phyloP scores from a whole-genome alignment of 75 land plant species.

The Pinus taeda region DNA sequence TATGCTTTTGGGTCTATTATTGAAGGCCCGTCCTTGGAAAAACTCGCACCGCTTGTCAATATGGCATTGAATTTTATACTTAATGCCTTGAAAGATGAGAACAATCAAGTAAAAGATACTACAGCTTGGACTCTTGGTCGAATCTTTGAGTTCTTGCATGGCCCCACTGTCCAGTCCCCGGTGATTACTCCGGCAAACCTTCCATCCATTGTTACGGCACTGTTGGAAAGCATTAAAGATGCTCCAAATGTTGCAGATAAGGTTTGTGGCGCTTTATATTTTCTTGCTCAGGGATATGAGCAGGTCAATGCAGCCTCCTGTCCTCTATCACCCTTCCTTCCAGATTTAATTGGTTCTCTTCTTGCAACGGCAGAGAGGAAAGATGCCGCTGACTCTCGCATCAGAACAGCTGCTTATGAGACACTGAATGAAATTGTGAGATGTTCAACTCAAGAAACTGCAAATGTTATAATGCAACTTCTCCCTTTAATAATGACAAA shows the following conservation, averaged over 20 bases:
- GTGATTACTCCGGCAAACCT: slow-evolving; percentile 56
- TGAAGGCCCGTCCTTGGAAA: slow-evolving; percentile 67
- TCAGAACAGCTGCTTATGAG: slow-evolving; percentile 70
- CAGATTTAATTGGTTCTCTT: slow-evolving; percentile 38
- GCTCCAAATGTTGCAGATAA: slow-evolving; percentile 76
- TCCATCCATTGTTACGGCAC: slow-evolving; percentile 51
- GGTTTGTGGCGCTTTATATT: slow-evolving; percentile 84
- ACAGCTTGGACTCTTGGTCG: slow-evolving; percentile 88
- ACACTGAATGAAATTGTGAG: slow-evolving; percentile 69
- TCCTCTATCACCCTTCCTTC: slow-evolving; percentile 44
- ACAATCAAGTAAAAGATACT: slow-evolving; percentile 76
- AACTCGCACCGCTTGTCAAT: slow-evolving; percentile 54
- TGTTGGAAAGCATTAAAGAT: slow-evolving; percentile 72
- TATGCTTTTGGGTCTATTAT: slow-evolving; percentile 79
- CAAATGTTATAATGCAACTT: slow-evolving; percentile 40
- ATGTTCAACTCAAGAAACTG: slow-evolving; percentile 45
- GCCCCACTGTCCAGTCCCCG: slow-evolving; percentile 21
- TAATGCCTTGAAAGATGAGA: slow-evolving; percentile 70
- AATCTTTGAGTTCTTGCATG: slow-evolving; percentile 75
- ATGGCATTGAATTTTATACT: slow-evolving; percentile 61
- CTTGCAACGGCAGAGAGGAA: slow-evolving; percentile 50
- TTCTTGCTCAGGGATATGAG: slow-evolving; percentile 76
- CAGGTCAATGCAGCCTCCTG: slow-evolving; percentile 34
- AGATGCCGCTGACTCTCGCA: slow-evolving; percentile 54
- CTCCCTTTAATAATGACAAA: slow-evolving; percentile 58